Evolutionary conservation across 2,329 filamentous ascomycete species (phyloP), one percentile per base, ranked within the genome.

Genomic region (Zymoseptoria crescenta): DNA sequence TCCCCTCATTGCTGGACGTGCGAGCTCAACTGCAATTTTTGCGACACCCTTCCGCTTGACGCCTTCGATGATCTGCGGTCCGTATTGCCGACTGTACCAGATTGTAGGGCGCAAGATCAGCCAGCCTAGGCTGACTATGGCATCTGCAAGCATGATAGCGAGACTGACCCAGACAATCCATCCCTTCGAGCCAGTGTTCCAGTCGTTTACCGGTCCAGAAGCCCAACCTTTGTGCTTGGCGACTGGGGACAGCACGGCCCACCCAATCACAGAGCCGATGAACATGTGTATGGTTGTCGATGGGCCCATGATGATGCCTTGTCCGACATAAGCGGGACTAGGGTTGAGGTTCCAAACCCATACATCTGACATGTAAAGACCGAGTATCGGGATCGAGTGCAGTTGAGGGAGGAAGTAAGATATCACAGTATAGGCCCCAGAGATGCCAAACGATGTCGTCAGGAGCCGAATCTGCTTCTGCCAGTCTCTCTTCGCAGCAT

Each of bases 141-240:
- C 91, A 74, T 99, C 94, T 21, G 90, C 89, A 27, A 99, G 81
- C 94, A 99, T 99, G 65, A 99, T 96, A 3, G 94, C 90, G 29
- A 99, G 78, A 35, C 91, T 96, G 2, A 96, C 81, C 94, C 94
- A 99, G 0, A 99, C 90, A 61, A 99, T 97, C 94, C 94, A 99
- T 48, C 93, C 94, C 75, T 97, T 96, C 72, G 91, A 96, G 8
- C 94, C 94, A 16, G 81, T 84, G 60, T 93, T 89, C 94, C 94
- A 99, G 72, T 96, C 89, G 57, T 84, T 81, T 0, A 96, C 90
- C 1, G 86, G 81, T 0, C 92, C 94, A 2, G 91, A 89, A 8
- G 94, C 94, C 94, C 94, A 99, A 2, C 89, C 91, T 66, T 83
- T 84, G 58, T 80, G 77, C 73, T 96, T 96, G 3, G 94, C 92